These are phyloP conservation scores for Candida germanica DNA, from an alignment of 805 yeast genomes.

Conservation along the genomic window DNA sequence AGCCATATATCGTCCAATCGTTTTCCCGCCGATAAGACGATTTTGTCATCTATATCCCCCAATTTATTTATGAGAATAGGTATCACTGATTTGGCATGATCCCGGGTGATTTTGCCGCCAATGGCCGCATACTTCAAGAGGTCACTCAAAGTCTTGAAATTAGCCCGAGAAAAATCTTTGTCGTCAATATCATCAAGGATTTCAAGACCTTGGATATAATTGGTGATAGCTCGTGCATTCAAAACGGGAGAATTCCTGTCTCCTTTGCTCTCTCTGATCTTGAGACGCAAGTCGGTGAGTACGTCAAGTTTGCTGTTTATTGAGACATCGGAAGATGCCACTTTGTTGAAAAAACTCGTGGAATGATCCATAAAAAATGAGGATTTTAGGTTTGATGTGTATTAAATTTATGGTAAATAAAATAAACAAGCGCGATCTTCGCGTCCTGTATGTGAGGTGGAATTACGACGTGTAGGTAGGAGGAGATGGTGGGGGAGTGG, in stretches of 20 bases:
- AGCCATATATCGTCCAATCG: constrained; percentile 7
- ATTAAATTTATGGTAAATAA: too few species aligned
- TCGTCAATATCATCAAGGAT: constrained; percentile 2
- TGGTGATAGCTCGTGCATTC: constrained; percentile 1
- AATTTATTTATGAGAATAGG: constrained; percentile 6
- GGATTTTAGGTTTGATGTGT: too few species aligned
- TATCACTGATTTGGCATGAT: constrained; percentile 4
- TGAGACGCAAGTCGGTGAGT: constrained; percentile 1
- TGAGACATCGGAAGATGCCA: constrained; percentile 1
- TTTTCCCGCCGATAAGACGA: constrained; percentile 5
- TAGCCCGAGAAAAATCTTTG: background rate
- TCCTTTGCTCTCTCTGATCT: constrained; percentile 3
- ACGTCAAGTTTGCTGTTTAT: background rate
- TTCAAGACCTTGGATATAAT: constrained; percentile 6
- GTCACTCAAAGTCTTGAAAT: constrained; percentile 6
- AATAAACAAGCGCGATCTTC: too few species aligned
- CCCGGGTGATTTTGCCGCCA: constrained; percentile 4
- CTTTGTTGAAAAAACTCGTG: constrained; percentile 1
- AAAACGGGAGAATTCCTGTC: constrained; percentile 1
- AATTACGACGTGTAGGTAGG: too few species aligned
- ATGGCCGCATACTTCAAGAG: constrained; percentile 7
- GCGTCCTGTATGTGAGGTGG: too few species aligned
- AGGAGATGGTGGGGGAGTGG: too few species aligned
- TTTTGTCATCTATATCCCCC: constrained; percentile 3
- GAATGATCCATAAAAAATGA: constrained; percentile 1